Evolutionary conservation across 345 rosid species (phyloP).

Genomic region (Acer saccharum): DNA sequence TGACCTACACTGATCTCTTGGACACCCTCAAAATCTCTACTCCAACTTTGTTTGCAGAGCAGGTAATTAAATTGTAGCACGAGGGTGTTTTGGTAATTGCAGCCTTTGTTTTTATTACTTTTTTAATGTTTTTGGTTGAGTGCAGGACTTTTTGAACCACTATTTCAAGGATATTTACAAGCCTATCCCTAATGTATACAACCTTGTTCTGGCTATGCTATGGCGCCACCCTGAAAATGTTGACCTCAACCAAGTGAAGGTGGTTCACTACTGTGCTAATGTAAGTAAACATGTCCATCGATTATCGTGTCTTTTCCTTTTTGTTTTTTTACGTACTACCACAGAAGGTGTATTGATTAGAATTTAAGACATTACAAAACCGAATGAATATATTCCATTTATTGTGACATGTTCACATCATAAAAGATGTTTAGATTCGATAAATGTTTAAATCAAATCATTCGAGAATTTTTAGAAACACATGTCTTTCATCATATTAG

Average conservation of each 20-base stretch:
- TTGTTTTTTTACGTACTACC: no score
- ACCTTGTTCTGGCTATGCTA: conserved; percentile 59
- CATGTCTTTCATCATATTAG: not conserved
- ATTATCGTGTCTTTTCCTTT: no score
- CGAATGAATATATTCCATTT: no score
- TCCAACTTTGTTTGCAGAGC: conserved; percentile 70
- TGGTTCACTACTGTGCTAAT: conserved; percentile 65
- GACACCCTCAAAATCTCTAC: conserved; percentile 39
- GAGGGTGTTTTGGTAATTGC: not conserved
- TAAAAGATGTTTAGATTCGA: no score
- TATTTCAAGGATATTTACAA: conserved; percentile 53
- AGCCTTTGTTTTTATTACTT: not conserved
- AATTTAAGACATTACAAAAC: no score
- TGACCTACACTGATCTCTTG: conserved; percentile 44
- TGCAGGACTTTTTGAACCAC: conserved; percentile 62
- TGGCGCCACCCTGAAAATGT: conserved; percentile 77
- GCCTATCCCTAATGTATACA: conserved; percentile 53
- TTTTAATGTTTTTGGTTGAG: no score
- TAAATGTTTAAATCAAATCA: no score
- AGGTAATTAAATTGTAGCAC: conserved; percentile 34
- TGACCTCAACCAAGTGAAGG: conserved; percentile 47
- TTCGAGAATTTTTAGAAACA: no score
- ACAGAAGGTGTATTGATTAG: no score
- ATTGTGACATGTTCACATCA: no score
- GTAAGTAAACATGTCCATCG: conserved; percentile 26